Base-by-base conservation (phyloP, 495 filamentous ascomycete species). In the Penicillium angulare region DNA sequence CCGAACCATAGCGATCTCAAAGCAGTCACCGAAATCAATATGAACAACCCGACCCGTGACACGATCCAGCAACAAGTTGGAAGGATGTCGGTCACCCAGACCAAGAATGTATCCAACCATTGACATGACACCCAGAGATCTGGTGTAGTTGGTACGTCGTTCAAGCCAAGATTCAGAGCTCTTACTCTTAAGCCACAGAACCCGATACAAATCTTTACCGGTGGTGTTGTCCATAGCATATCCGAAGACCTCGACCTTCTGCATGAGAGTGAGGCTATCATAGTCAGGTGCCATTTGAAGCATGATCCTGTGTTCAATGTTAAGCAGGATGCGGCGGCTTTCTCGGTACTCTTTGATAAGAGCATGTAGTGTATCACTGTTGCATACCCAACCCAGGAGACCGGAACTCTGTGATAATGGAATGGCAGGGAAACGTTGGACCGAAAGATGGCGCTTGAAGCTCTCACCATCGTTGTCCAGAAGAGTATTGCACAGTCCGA, bases 81-180 rank as follows among this genome's bases (percentile, higher is more conserved):
- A 96, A 23, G 93, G 93, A 72, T 99, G 93, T 26, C 93, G 84
- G 66, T 99, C 93, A 24, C 93, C 93, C 35, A 99, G 79, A 54
- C 93, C 93, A 34, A 99, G 86, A 61, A 99, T 96, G 63, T 99
- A 97, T 47, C 93, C 93, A 7, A 97, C 93, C 92, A 99, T 99
- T n/a, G 91, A 96, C 93, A 97, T 99, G 50, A 97, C 95, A 55
- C 89, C 93, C 12, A 97, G 80, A 12, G 93, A 97, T 47, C 93
- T 86, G 32, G 95, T 97, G 73, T 97, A 99, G 60, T 96, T 99
- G 3, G 93, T 97, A 16, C 93, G 87, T 40, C 93, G 82, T 63
- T 97, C 92, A 40, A 99, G 82, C 93, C 93, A 99, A 6, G 92
- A 86, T 66, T 99, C 93, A 0, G 93, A 97, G 59, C 87, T 92